Evolutionary conservation across 163 green algal species (phyloP).

Genomic region (Smithsoniella earleae): DNA sequence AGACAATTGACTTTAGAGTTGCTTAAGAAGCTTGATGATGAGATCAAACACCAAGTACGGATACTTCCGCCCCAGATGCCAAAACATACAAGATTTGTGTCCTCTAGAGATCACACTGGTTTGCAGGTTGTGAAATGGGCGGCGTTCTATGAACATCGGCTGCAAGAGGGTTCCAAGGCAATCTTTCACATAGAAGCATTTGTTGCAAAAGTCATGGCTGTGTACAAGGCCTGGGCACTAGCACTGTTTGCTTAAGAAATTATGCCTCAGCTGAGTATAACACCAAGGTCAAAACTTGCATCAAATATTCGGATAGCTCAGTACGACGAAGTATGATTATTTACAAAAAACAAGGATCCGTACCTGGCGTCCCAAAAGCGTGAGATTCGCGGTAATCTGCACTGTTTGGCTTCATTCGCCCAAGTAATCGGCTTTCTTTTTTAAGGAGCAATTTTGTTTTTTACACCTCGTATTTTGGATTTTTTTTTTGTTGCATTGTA

Average conservation of each 20-base stretch:
- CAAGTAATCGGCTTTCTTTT: too few species aligned
- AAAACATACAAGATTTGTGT: constrained; percentile 11
- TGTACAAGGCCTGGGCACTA: constrained; percentile 79
- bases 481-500: too few species aligned
- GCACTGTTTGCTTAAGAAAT: constrained; percentile 25
- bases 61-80: neutral
- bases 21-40: constrained; percentile 71
- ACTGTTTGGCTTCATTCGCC: too few species aligned
- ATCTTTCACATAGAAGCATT: constrained; percentile 99
- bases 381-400: too few species aligned
- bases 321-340: too few species aligned
- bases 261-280: too few species aligned
- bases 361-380: too few species aligned
- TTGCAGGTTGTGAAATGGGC: constrained; percentile 47
- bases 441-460: too few species aligned
- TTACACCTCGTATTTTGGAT: too few species aligned
- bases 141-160: constrained; percentile 80
- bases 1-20: constrained; percentile 57
- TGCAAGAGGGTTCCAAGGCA: constrained; percentile 82
- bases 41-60: constrained; percentile 65
- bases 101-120: neutral
- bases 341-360: too few species aligned
- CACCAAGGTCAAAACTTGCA: too few species aligned
- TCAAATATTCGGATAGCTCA: too few species aligned
- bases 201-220: constrained; percentile 85